phyloP scores from a whole-genome alignment of 768 basidiomycete genomes.

The Udeniomyces megalosporus region DNA sequence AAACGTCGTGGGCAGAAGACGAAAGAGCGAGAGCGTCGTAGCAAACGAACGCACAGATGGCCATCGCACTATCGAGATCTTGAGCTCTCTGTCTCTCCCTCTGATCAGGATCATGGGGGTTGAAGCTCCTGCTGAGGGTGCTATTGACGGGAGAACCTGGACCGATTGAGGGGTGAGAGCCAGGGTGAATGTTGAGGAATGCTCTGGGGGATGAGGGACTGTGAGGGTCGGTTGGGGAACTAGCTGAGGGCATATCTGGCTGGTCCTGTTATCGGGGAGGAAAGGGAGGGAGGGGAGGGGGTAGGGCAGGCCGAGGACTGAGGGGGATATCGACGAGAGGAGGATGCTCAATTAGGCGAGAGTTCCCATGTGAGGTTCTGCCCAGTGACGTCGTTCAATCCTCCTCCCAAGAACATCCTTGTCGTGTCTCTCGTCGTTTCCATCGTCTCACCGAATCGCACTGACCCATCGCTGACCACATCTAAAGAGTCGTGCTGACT shows the following conservation, averaged over 20 bases:
- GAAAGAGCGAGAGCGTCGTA: neutral
- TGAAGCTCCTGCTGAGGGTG: neutral
- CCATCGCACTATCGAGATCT: conserved; percentile 73
- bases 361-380: no score
- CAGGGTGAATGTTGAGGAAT: neutral
- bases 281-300: no score
- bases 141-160: neutral
- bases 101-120: conserved; percentile 55
- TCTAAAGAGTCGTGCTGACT: no score
- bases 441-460: no score
- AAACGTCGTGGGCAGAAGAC: no score
- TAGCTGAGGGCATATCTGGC: neutral
- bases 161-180: neutral
- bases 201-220: neutral
- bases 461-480: no score
- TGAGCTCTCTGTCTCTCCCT: conserved; percentile 78
- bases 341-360: no score
- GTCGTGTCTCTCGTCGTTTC: no score
- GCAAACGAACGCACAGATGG: conserved; percentile 28
- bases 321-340: no score
- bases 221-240: neutral
- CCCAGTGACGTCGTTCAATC: no score
- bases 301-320: no score
- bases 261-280: neutral
- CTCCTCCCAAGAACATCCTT: no score